phyloP scores from a whole-genome alignment of 2,329 filamentous ascomycete species.

The Zymoseptoria tritici region DNA sequence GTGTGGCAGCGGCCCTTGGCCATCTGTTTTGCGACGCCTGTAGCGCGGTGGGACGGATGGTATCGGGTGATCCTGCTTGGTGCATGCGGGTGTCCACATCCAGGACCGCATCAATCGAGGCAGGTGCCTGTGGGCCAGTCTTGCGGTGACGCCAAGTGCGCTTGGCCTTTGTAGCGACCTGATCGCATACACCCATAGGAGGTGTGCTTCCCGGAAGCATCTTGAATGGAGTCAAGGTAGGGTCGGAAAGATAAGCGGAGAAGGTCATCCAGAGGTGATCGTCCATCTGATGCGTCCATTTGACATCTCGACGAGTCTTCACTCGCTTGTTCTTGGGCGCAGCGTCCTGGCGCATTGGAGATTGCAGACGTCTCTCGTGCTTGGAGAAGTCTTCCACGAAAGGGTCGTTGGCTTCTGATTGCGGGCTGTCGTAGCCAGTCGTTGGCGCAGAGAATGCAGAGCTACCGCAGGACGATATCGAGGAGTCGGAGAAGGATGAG shows the following conservation, averaged over 20 bases:
- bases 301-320: conserved; percentile 35
- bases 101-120: conserved; percentile 23
- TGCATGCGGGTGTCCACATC: conserved; percentile 14
- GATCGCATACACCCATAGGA: conserved; percentile 56
- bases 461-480: conserved; percentile 52
- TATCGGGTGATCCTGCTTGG: conserved; percentile 37
- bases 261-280: conserved; percentile 60
- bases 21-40: conserved; percentile 37
- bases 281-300: conserved; percentile 58
- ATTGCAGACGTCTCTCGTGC: conserved; percentile 18
- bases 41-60: conserved; percentile 33
- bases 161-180: conserved; percentile 55
- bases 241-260: conserved; percentile 58
- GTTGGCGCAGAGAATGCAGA: conserved; percentile 35
- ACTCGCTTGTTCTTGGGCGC: conserved; percentile 34
- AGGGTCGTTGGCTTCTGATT: conserved; percentile 51
- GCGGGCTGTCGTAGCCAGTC: conserved; percentile 54
- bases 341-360: conserved; percentile 17
- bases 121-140: conserved; percentile 14
- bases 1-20: conserved; percentile 53
- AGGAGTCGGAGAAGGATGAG: conserved; percentile 56
- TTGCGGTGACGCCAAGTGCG: conserved; percentile 50
- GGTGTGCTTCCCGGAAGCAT: conserved; percentile 57
- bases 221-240: conserved; percentile 60
- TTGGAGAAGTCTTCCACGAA: conserved; percentile 34